Percentiles rank a stretch among this genome's conserved stretches.
Conservation (phyloP, 306 rosid genomes). For the Cucurbita ficifolia region DNA sequence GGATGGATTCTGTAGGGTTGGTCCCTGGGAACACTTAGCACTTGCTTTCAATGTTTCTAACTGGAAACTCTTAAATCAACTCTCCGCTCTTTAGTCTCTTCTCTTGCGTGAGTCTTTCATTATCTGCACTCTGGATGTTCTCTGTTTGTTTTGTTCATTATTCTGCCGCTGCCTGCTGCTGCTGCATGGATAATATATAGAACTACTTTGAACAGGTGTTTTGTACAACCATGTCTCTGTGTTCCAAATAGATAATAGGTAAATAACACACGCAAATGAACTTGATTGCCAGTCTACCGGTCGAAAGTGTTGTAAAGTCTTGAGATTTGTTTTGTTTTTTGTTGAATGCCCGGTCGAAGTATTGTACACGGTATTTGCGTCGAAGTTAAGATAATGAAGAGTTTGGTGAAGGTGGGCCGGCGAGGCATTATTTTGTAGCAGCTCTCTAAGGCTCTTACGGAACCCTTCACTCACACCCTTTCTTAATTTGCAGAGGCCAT, state of each 20-base stretch:
- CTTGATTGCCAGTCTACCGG: not conserved
- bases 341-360: not conserved
- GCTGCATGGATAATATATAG: not conserved
- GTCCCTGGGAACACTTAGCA: not conserved
- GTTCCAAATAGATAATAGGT: not conserved
- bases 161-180: not conserved
- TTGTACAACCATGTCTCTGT: not conserved
- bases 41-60: conserved; percentile 9
- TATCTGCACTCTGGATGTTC: not conserved
- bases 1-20: conserved; percentile 6
- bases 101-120: not conserved
- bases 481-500: not conserved
- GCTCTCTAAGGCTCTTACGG: not conserved
- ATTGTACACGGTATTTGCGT: not conserved
- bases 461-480: not conserved
- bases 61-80: conserved; percentile 5
- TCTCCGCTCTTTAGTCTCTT: not conserved
- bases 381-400: not conserved
- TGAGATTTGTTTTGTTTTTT: not conserved
- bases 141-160: not conserved
- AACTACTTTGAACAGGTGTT: not conserved
- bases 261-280: not conserved
- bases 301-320: not conserved
- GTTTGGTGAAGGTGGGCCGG: not conserved
- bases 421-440: not conserved